Percentiles rank a stretch among this genome's conserved stretches.
These are phyloP conservation scores for Vaccinium vitisidaea DNA, from an alignment of 148 eudicot species.

Conservation along the genomic window DNA sequence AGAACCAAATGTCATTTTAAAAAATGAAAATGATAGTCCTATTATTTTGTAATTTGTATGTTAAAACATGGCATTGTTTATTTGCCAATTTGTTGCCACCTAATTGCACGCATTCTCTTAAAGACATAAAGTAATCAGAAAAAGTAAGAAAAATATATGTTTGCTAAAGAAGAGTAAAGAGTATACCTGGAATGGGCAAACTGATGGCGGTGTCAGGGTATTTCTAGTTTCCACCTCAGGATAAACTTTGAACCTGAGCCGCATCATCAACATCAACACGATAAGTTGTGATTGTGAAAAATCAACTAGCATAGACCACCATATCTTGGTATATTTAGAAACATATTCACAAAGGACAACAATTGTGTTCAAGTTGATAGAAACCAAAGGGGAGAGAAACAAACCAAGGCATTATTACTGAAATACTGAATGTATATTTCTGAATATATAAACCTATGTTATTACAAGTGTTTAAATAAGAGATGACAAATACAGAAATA, in stretches of 20 bases:
- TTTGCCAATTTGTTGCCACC: background rate
- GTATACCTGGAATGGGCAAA: conserved; percentile 62
- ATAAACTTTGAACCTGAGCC: conserved; percentile 61
- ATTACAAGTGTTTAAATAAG: no score
- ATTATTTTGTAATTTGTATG: background rate
- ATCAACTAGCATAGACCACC: conserved; percentile 1
- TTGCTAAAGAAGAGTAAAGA: background rate
- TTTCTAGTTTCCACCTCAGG: conserved; percentile 86
- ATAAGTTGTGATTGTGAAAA: conserved; percentile 1
- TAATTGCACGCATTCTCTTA: background rate
- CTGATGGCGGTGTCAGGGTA: conserved; percentile 53
- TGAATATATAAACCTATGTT: no score
- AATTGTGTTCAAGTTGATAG: background rate
- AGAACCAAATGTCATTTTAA: conserved; percentile 2
- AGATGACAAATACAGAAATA: no score
- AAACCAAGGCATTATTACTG: no score
- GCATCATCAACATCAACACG: conserved; percentile 4
- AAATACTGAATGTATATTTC: no score
- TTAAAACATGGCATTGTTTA: background rate
- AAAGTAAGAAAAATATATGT: background rate
- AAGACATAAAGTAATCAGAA: background rate
- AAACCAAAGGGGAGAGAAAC: no score
- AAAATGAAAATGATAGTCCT: background rate
- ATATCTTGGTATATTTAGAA: background rate
- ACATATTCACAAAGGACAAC: background rate